These are phyloP conservation scores for Plasmodium fragile DNA, from an alignment of 169 alveolate genomes.

Conservation along the genomic window DNA sequence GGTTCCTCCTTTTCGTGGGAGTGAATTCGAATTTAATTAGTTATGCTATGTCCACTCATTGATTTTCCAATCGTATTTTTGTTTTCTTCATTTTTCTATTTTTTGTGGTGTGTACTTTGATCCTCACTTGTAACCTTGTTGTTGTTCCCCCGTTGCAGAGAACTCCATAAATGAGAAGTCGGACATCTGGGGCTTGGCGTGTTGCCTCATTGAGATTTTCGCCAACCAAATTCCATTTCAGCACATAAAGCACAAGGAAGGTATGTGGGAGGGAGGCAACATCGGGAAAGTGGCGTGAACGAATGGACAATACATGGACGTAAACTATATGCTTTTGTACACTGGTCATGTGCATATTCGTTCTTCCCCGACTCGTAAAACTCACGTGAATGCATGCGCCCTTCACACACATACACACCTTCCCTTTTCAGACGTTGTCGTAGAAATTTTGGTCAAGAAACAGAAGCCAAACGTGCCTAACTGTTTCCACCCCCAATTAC, in stretches of 20 bases:
- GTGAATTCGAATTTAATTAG: background rate
- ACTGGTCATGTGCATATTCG: background rate
- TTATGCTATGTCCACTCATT: background rate
- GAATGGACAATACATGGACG: background rate
- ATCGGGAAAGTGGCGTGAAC: background rate
- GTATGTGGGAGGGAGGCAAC: background rate
- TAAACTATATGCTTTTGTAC: background rate
- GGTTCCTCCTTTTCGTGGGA: background rate
- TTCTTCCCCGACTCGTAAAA: background rate
- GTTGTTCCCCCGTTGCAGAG: background rate
- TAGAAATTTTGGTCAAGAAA: conserved; percentile 76
- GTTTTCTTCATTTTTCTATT: background rate
- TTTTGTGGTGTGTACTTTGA: background rate
- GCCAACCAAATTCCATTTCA: conserved; percentile 88
- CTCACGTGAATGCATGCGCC: background rate
- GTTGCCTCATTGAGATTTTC: conserved; percentile 87
- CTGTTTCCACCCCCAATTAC: conserved; percentile 77
- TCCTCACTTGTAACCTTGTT: background rate
- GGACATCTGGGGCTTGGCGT: conserved; percentile 88
- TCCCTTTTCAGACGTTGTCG: conserved; percentile 61
- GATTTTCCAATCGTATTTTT: background rate
- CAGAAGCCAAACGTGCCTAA: conserved; percentile 77
- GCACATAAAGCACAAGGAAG: conserved; percentile 82
- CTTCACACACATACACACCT: background rate
- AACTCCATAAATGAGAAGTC: conserved; percentile 83